These are phyloP conservation scores for Melaleuca alternifolia DNA, from an alignment of 345 rosid species.

Conservation along the genomic window DNA sequence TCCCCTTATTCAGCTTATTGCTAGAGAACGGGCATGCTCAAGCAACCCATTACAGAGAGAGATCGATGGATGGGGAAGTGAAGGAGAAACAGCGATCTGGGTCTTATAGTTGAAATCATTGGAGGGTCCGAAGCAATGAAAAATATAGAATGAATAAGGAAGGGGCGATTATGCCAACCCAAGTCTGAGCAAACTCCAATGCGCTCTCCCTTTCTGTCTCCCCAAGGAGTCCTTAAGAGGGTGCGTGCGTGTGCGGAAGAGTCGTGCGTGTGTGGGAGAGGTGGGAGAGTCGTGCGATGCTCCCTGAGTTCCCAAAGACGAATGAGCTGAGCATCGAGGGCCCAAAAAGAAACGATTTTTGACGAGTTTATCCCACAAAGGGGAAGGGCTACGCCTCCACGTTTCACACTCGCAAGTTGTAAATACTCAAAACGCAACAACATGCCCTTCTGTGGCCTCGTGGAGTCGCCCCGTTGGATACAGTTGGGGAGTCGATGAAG, in stretches of 20 bases:
- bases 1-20: slow-evolving; percentile 1
- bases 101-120: slow-evolving; percentile 4
- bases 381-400: neutral
- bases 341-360: neutral
- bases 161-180: slow-evolving; percentile 31
- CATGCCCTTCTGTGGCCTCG: neutral
- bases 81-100: neutral
- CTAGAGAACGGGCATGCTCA: neutral
- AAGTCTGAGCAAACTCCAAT: slow-evolving; percentile 35
- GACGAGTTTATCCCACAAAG: neutral
- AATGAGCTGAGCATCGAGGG: neutral
- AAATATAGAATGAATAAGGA: neutral
- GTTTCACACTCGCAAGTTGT: neutral
- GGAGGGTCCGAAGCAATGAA: slow-evolving; percentile 19
- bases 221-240: neutral
- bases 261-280: neutral
- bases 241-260: neutral
- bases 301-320: neutral
- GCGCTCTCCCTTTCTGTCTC: slow-evolving; percentile 4
- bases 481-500: neutral
- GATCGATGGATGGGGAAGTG: neutral
- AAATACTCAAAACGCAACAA: no score
- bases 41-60: slow-evolving; percentile 6
- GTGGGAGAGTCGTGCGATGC: neutral
- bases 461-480: neutral